These are phyloP conservation scores for Salvia sclarea DNA, from an alignment of 305 asterid species.

Conservation along the genomic window DNA sequence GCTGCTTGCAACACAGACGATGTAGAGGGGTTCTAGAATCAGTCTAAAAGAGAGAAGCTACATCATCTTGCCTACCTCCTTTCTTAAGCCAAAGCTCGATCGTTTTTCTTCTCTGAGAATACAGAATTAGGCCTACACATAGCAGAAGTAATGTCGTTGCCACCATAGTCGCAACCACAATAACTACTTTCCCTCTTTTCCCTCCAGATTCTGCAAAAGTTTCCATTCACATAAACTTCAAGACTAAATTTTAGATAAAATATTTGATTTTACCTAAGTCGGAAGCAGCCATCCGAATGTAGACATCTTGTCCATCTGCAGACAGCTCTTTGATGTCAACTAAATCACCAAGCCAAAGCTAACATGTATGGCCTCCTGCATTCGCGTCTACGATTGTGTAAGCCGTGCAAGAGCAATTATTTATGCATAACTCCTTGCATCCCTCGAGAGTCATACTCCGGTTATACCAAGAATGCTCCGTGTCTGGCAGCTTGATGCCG, in stretches of 20 bases:
- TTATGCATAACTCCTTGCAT: constrained; percentile 20
- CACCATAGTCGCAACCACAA: neutral
- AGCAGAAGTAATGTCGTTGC: neutral
- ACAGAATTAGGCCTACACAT: constrained; percentile 13
- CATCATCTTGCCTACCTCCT: constrained; percentile 15
- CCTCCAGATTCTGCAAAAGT: neutral
- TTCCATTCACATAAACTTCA: neutral
- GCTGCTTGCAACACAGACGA: neutral
- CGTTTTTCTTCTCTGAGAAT: constrained; percentile 12
- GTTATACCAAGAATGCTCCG: constrained; percentile 14
- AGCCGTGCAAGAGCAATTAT: constrained; percentile 29
- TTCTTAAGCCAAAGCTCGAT: neutral
- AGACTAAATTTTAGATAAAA: neutral
- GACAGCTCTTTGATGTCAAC: constrained; percentile 19
- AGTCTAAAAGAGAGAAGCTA: neutral
- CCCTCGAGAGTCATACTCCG: neutral
- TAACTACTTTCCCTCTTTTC: constrained; percentile 4
- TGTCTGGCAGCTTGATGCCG: constrained; percentile 20
- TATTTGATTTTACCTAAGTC: constrained; percentile 4
- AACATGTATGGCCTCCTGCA: constrained; percentile 15
- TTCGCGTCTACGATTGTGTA: constrained; percentile 7
- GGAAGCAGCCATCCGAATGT: constrained; percentile 25
- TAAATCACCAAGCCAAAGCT: constrained; percentile 19
- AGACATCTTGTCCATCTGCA: constrained; percentile 19
- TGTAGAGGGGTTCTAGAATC: neutral